Base-by-base conservation (phyloP, 495 filamentous ascomycete genomes). In the Penicillium paradoxum region DNA sequence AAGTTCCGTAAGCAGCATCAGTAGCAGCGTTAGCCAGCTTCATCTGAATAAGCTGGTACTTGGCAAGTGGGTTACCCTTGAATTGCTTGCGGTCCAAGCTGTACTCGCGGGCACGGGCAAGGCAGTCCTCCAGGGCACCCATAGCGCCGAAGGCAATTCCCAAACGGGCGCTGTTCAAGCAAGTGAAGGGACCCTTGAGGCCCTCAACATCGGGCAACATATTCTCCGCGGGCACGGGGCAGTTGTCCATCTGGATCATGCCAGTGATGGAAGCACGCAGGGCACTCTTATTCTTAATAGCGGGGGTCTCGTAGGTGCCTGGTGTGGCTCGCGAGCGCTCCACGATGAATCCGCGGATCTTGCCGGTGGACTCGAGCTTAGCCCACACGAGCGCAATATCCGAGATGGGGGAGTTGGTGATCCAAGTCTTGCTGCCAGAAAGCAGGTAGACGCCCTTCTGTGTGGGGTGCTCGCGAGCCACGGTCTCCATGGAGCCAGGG, bases 1-100 rank as follows among this genome's bases (percentile, higher is more conserved):
- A 66, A 9, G 87, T 86, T 4, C 93, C 93, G 65, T 88, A 98
- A 1, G 91, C 85, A 13, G 88, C 89, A 70, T 97, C 93, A 1
- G 95, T 97, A 8, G 81, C 78, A 13, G 92, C 93, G 66, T 97
- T 91, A 0, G 91, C 86, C 53, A 98, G 74, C 74, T 98, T 98
- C 82, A 96, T 97, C 76, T 98, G 93, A 36, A 98, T 80, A n/a
- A 98, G 80, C 70, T 98, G 93, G 60, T 97, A 98, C 73, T 92
- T 97, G 30, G 93, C 93, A 36, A 98, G 75, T 1, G 93, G 89
- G 65, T 97, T 97, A 32, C 86, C 84, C 74, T 95, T 96, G 81
- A 98, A 98, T 70, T 98, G 93, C 69, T 88, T 92, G 49, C 93
- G 79, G 69, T 96, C 89, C 25, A 98, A 73, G 15, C 91, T 84